Percentiles rank a stretch among this genome's conserved stretches.
These are phyloP conservation scores for Prinsepia uniflora DNA, from an alignment of 306 rosid genomes.

Conservation along the genomic window DNA sequence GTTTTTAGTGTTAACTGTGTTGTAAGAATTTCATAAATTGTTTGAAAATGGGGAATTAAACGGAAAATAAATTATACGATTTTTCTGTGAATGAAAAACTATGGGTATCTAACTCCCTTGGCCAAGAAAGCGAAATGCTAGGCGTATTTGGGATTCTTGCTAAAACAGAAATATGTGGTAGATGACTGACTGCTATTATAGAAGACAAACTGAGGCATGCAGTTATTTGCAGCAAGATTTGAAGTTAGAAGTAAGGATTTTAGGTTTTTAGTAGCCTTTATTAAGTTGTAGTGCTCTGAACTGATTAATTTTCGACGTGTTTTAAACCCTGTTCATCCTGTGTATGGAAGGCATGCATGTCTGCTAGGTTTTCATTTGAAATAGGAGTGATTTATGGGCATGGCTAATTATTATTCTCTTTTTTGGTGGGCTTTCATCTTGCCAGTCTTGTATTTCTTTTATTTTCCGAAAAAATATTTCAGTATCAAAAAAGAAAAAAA, in stretches of 20 bases:
- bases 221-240: background rate
- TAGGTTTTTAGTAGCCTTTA: background rate
- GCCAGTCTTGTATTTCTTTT: no score
- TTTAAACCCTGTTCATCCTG: no score
- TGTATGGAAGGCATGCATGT: no score
- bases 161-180: background rate
- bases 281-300: background rate
- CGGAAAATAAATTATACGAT: background rate
- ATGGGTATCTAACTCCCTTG: conserved; percentile 15
- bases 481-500: no score
- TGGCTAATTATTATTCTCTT: background rate
- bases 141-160: background rate
- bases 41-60: background rate
- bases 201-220: background rate
- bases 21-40: background rate
- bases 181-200: background rate
- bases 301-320: background rate
- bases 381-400: background rate
- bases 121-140: conserved; percentile 22
- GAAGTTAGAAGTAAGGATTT: background rate
- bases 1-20: background rate
- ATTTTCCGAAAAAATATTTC: no score
- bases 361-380: background rate
- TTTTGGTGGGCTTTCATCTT: background rate
- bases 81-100: background rate